Conservation (phyloP, 495 filamentous ascomycete genomes). For the Xanthoparmelia taractica region DNA sequence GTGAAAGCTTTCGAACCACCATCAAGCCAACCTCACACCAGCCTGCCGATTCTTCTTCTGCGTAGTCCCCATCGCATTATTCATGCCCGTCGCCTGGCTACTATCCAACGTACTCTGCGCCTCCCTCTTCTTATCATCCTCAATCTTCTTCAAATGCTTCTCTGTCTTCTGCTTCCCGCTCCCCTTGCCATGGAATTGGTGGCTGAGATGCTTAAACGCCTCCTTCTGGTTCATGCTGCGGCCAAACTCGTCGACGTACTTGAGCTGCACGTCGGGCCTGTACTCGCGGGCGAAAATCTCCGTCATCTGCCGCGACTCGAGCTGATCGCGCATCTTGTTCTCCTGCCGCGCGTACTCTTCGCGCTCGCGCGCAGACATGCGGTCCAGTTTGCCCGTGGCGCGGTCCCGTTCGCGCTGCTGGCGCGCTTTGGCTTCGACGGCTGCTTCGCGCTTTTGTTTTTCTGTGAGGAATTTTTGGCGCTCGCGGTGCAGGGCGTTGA, state of each 20-base stretch:
- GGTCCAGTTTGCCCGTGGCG: slow-evolving; percentile 67
- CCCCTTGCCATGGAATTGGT: slow-evolving; percentile 97
- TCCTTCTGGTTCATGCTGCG: slow-evolving; percentile 85
- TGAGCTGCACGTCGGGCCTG: slow-evolving; percentile 80
- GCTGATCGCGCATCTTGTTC: slow-evolving; percentile 78
- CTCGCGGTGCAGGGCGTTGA: slow-evolving; percentile 63
- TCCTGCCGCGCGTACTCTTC: slow-evolving; percentile 81
- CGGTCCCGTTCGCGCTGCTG: slow-evolving; percentile 81
- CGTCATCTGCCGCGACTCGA: slow-evolving; percentile 69
- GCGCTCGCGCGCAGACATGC: slow-evolving; percentile 81
- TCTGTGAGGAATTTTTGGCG: slow-evolving; percentile 75
- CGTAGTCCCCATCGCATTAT: slow-evolving; percentile 60
- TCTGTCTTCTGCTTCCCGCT: slow-evolving; percentile 97
- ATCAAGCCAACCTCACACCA: slow-evolving; percentile 75
- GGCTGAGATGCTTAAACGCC: slow-evolving; percentile 88
- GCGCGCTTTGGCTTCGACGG: slow-evolving; percentile 71
- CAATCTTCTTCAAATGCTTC: slow-evolving; percentile 93
- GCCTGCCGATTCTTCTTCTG: slow-evolving; percentile 82
- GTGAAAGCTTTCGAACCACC: not conserved
- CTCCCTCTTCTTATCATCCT: slow-evolving; percentile 82
- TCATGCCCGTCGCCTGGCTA: slow-evolving; percentile 76
- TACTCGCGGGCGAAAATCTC: slow-evolving; percentile 81
- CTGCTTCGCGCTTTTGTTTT: slow-evolving; percentile 62
- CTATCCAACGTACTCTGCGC: slow-evolving; percentile 74
- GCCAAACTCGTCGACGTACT: slow-evolving; percentile 83